Base-by-base conservation (phyloP, 2,329 filamentous ascomycete genomes). In the Colletotrichum agaves region DNA sequence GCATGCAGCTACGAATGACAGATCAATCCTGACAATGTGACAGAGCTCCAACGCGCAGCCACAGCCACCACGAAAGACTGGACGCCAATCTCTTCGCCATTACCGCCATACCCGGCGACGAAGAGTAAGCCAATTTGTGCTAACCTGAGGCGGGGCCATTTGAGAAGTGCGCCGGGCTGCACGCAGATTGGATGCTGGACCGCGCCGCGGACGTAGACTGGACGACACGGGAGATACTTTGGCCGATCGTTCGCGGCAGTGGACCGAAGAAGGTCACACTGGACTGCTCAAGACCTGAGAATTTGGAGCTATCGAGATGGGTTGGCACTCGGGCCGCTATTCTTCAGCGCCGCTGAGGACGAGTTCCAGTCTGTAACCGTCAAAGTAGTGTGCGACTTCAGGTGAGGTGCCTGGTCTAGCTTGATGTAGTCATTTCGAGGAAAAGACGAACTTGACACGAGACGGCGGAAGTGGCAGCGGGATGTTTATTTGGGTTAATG, bases 1-100 rank as follows among this genome's bases (percentile, higher is more conserved):
- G 46, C 39, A 60, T 64, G 55, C 61, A 60, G 61, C 53, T 5
- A 37, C 3, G 2, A n/a, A 33, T 59, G 60, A 60, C 53, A 67
- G 53, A 60, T 49, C 39, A 55, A 37, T 31, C 10, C 33, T 10
- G 39, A 39, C 5, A 44, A 55, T 15, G 11, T 37, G 15, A 50
- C 47, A 10, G 12, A 31, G 35, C 35, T 55, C 27, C 47, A 37
- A 41, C 8, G 3, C 8, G 44, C 47, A 53, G 52, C 55, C 52
- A 47, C 43, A 17, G 19, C 44, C 46, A 57, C 39, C n/a, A 11
- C 11, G 35, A 19, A 62, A 12, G 13, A 43, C 3, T 15, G 55
- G 3, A 44, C 33, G 43, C 27, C 31, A 39, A 39, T 15, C 4
- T 41, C 4, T 55, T 55, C 13, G 33, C 23, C 53, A 44, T 33